phyloP scores from a whole-genome alignment of 257 asterid species.

The Fraxinus americana region DNA sequence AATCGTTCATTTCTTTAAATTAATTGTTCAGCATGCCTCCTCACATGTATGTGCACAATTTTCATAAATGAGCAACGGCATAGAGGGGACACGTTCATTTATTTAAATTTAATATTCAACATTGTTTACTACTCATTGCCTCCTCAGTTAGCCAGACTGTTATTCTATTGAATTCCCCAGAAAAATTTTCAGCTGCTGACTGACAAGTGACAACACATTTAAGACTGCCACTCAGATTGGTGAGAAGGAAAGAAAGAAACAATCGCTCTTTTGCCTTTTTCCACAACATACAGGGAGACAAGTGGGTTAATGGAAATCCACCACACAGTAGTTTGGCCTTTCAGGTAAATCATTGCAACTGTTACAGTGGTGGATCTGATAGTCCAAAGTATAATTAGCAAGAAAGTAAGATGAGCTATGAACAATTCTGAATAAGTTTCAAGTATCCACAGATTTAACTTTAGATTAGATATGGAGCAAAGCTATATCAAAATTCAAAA shows the following conservation, averaged over 20 bases:
- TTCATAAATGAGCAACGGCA: not conserved
- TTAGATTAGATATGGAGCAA: not conserved
- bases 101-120: not conserved
- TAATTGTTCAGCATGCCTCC: not conserved
- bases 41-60: not conserved
- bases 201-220: not conserved
- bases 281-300: not conserved
- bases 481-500: not conserved
- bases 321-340: not conserved
- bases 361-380: not conserved
- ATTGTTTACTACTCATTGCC: not conserved
- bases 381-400: not conserved
- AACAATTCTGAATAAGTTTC: not conserved
- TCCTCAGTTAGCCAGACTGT: not conserved
- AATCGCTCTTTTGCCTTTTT: not conserved
- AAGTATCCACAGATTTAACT: not conserved
- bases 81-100: not conserved
- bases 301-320: not conserved
- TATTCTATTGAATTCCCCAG: not conserved
- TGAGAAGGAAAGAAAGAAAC: not conserved
- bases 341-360: not conserved
- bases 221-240: not conserved
- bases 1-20: no score
- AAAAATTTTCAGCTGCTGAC: not conserved
- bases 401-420: not conserved